Evolutionary conservation across 1,284 basidiomycete genomes (phyloP), one percentile per base, ranked within the genome.

Genomic region (Stereum hirsutum): DNA sequence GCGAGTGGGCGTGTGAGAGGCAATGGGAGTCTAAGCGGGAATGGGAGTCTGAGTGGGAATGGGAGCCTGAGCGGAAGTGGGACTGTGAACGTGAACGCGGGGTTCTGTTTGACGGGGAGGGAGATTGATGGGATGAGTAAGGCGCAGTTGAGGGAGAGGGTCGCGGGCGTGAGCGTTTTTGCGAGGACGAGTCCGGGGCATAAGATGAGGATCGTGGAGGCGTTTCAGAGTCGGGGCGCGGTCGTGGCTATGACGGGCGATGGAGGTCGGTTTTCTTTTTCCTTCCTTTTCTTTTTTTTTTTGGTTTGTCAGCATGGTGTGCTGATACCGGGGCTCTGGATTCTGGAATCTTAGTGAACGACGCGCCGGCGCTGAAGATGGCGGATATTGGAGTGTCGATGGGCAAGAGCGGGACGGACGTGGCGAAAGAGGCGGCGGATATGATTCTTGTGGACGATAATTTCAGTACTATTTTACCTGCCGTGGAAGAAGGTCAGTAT

Each of bases 211-310:
- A 98, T 98, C 57, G 85, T 98, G 28, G 82, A 89, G 58, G 94
- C 93, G 20, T 91, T 90, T 62, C 93, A 97, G 68, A 66, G 81
- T 48, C 72, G 87, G 39, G 93, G 94, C 0, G 81, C 78, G 3
- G 81, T 98, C 1, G 94, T 98, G 0, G 95, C 92, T 10, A 98
- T 98, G 95, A 97, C 94, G 2, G 94, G 94, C 15, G 94, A 97
- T 60, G 94, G 94, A 57, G 77, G 78, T 78, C 42, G 42, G 70
- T 49, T 2, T 8, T 11, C 20, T 19, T 27, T 12, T 15, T 6
- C 19, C 34, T 27, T 3, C 5, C n/a, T n/a, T 15, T 35, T 28
- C 1, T 4, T 11, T n/a, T n/a, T 32, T n/a, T 8, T n/a, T 17
- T 39, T 32, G 39, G 11, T 27, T 40, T 15, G 39, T 37, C 25